A percentile compares a stretch with the other conserved stretches of the same genome.
These are phyloP conservation scores for Clathrospora elynae DNA, from an alignment of 2,329 filamentous ascomycete genomes.

Conservation along the genomic window DNA sequence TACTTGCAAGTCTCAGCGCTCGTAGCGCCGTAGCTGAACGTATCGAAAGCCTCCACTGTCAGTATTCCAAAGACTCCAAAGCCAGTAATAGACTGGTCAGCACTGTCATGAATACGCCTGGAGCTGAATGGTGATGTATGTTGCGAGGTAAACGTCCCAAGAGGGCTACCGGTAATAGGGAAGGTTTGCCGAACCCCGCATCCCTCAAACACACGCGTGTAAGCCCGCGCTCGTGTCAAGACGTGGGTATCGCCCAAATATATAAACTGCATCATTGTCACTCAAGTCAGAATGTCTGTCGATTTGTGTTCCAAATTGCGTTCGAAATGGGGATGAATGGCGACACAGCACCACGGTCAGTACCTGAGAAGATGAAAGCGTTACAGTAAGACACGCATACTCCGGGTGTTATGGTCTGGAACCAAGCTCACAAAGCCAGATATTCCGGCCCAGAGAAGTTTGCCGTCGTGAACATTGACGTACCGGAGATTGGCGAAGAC, in stretches of 20 bases:
- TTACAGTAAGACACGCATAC: slow-evolving; percentile 22
- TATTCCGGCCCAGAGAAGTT: slow-evolving; percentile 29
- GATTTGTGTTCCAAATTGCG: background rate
- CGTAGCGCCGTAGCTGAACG: too few relatives aligned
- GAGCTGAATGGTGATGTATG: too few relatives aligned
- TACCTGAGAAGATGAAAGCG: slow-evolving; percentile 31
- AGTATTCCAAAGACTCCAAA: slow-evolving; percentile 8
- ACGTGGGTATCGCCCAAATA: background rate
- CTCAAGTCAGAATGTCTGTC: too few relatives aligned
- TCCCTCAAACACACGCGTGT: slow-evolving; percentile 16
- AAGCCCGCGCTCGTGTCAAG: background rate
- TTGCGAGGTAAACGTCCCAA: too few relatives aligned
- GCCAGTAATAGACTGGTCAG: too few relatives aligned
- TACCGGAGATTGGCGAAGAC: slow-evolving; percentile 25
- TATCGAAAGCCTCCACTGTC: too few relatives aligned
- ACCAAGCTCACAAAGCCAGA: slow-evolving; percentile 11
- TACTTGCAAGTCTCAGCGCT: too few relatives aligned
- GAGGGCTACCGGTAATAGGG: background rate
- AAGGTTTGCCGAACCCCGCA: slow-evolving; percentile 28
- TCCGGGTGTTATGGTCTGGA: background rate
- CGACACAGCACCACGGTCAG: background rate
- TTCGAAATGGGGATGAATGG: slow-evolving; percentile 2
- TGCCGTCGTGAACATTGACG: slow-evolving; percentile 24
- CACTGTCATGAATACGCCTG: too few relatives aligned
- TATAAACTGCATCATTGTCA: too few relatives aligned